Evolutionary conservation across 495 filamentous ascomycete genomes (phyloP).

Genomic region (Articulospora tetracladia): DNA sequence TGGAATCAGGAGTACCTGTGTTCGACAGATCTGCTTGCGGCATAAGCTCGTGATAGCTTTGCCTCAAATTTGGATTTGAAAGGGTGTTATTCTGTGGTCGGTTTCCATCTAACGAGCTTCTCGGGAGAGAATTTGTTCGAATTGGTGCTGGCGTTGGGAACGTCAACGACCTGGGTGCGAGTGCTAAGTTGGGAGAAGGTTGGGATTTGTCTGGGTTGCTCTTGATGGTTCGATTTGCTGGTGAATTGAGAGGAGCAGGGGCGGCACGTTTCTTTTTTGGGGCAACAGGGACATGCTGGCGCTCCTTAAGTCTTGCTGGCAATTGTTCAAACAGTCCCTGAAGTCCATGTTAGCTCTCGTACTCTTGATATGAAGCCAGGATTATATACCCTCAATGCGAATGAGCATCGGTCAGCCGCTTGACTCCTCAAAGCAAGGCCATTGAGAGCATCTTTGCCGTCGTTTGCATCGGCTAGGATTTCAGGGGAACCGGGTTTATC

Average conservation of each 20-base stretch:
- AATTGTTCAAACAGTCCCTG: conserved; percentile 69
- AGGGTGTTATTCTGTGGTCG: conserved; percentile 15
- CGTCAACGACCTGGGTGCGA: conserved; percentile 30
- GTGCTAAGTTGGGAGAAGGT: conserved; percentile 11
- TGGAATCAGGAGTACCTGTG: conserved; percentile 20
- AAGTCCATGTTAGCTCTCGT: conserved; percentile 6
- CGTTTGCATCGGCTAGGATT: conserved; percentile 77
- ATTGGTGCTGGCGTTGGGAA: conserved; percentile 21
- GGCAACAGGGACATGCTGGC: conserved; percentile 28
- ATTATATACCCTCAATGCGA: conserved; percentile 60
- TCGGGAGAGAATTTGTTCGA: conserved; percentile 13
- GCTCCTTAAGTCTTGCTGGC: conserved; percentile 61
- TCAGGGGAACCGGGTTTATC: conserved; percentile 70
- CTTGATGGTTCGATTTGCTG: not conserved
- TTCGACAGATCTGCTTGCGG: conserved; percentile 20
- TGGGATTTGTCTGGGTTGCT: not conserved
- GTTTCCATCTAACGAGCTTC: conserved; percentile 7
- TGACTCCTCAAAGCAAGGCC: conserved; percentile 77
- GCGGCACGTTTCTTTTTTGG: conserved; percentile 56
- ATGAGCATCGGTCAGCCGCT: conserved; percentile 82
- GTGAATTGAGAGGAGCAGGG: conserved; percentile 28
- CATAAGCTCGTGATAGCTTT: conserved; percentile 21
- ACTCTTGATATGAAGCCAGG: conserved; percentile 7
- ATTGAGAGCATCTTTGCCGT: conserved; percentile 76
- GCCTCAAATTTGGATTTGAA: conserved; percentile 24